phyloP scores from a whole-genome alignment of 345 rosid species.

The Euphorbia lathyris region DNA sequence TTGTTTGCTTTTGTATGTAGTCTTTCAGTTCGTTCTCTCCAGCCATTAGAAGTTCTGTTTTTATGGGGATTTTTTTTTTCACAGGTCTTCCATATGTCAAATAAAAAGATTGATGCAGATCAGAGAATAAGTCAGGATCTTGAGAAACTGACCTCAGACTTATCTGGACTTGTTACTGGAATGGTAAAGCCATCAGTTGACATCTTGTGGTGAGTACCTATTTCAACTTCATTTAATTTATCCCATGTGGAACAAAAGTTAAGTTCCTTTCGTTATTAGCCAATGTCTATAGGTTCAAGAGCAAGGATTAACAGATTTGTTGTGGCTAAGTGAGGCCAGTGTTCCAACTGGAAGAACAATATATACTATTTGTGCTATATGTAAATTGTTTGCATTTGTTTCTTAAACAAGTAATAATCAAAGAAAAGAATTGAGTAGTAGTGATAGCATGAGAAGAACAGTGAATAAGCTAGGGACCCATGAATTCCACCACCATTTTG shows the following conservation, averaged over 20 bases:
- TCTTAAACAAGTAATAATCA: neutral
- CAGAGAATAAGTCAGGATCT: slow-evolving; percentile 95
- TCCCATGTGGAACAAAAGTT: neutral
- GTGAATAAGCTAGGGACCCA: neutral
- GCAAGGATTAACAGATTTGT: neutral
- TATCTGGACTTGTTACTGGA: slow-evolving; percentile 92
- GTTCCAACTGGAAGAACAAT: neutral
- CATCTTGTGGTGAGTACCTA: slow-evolving; percentile 74
- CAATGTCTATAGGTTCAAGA: neutral
- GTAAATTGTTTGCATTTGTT: neutral
- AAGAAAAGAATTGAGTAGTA: neutral
- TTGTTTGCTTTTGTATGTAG: neutral
- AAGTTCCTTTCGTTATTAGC: neutral
- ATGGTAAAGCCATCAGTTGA: slow-evolving; percentile 98
- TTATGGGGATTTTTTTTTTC: neutral
- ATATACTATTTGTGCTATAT: neutral
- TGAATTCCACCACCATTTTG: neutral
- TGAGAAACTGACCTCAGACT: slow-evolving; percentile 76
- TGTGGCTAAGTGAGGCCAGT: neutral
- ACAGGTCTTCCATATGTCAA: slow-evolving; percentile 88
- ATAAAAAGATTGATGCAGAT: slow-evolving; percentile 86
- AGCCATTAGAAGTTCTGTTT: slow-evolving; percentile 5
- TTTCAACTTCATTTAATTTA: slow-evolving; percentile 5
- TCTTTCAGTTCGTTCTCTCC: neutral
- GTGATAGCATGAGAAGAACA: neutral